Base-by-base conservation (phyloP, 2,329 filamentous ascomycete genomes). In the Sclerotinia trifoliorum region DNA sequence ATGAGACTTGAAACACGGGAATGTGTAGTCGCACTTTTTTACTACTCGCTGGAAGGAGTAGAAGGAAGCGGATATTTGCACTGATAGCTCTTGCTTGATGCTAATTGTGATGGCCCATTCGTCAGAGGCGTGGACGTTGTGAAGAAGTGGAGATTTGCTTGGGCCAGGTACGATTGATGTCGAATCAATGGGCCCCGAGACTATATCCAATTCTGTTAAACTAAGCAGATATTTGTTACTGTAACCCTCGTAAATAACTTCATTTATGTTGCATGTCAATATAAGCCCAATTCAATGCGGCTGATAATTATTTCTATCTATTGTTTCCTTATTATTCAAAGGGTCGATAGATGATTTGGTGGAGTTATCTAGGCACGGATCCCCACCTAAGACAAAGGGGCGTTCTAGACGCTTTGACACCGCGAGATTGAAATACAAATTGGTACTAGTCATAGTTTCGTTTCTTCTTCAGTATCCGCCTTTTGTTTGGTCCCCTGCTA, bases 1-100 rank as follows among this genome's bases (percentile, higher is more conserved):
- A 65, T 32, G 46, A 15, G n/a, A 44, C 60, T 29, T 64, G 60
- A 64, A 44, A 68, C 55, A 61, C 44, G n/a, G 48, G 35, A 49
- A 49, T 49, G 44, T 49, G 21, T 39, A 32, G 44, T 62, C 21
- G 44, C n/a, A n/a, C 29, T 44, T 21, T 44, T 62, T 49, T 1
- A 19, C 32, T 39, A 29, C 44, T 49, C 35, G 44, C 29, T 48
- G 48, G 58, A 35, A 62, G 58, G 26, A 32, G 24, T n/a, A 7
- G 44, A 35, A 48, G 32, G 26, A 49, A 29, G n/a, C 13, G 35
- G 65, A 54, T 32, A 42, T 29, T 52, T 62, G 48, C 65, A 54
- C 35, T 67, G 56, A 52, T 21, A 46, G 49, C 15, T 48, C 21
- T 48, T 49, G 44, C 44, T 48, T 49, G 21, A 15, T 24, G 29